Base-by-base conservation (phyloP, 2,329 filamentous ascomycete species). In the Huntiella savannae region DNA sequence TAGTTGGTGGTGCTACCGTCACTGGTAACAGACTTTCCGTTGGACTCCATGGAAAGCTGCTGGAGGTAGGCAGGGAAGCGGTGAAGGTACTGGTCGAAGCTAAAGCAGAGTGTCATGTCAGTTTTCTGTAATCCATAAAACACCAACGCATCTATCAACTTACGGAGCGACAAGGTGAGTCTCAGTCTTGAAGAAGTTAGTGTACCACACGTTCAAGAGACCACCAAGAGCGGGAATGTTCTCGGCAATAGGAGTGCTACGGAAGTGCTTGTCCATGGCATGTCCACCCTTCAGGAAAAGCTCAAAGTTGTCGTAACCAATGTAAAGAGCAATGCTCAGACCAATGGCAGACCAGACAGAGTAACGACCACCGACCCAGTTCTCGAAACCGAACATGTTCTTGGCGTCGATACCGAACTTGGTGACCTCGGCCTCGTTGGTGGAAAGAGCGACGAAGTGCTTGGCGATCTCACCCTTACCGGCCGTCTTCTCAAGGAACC, bases 381-480 rank as follows among this genome's bases (percentile, higher is more conserved):
- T 92, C 65, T 88, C 87, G 62, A 98, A 98, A 57, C 86, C 87
- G 60, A 98, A 98, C 91, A 98, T 98, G 74, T 96, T 98, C 74
- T 88, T 88, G 66, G 79, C 80, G 68, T 96, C 88, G 58, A 98
- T 98, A 54, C 91, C 91, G 58, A 98, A 98, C 72, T 96, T 96
- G 66, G 82, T 86, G 52, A 98, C 91, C 69, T 96, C 88, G 46
- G 69, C 62, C 67, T 88, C 82, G 66, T 98, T 98, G 62, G 91
- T 98, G 43, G 91, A 96, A 45, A 98, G 77, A 40, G 91, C 91
- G 49, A 95, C 91, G 60, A 98, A 98, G 73, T 98, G 91, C 75
- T 96, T 98, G 55, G 91, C 85, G 55, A 98, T 92, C 22, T 93
- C 80, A 51, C 73, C 77, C 77, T 91, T 66, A 73, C 80, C 63